A percentile compares a stretch with the other conserved stretches of the same genome.
phyloP scores from a whole-genome alignment of 2,329 filamentous ascomycete genomes.

The Cladosporium sp. region DNA sequence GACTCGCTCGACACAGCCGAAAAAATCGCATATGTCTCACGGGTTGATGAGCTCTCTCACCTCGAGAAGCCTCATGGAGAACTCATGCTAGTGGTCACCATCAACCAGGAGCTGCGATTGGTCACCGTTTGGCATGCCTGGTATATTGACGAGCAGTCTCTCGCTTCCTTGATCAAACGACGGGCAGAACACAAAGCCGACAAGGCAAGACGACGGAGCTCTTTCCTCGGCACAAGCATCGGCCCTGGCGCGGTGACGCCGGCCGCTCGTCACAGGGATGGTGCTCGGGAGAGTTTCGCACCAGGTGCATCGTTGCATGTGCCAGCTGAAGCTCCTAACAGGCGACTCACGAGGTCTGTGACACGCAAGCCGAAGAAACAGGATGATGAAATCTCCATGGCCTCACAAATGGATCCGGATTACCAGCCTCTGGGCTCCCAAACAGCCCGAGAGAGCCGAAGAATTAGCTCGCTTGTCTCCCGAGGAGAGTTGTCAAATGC shows the following conservation, averaged over 20 bases:
- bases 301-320: constrained; percentile 42
- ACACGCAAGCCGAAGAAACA: constrained; percentile 33
- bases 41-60: constrained; percentile 58
- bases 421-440: constrained; percentile 47
- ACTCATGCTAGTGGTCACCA: constrained; percentile 75
- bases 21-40: constrained; percentile 80
- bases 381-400: constrained; percentile 49
- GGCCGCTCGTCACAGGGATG: constrained; percentile 59
- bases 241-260: constrained; percentile 76
- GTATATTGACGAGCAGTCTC: constrained; percentile 69
- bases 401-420: constrained; percentile 52
- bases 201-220: constrained; percentile 63
- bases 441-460: constrained; percentile 61
- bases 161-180: constrained; percentile 44
- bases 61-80: constrained; percentile 44
- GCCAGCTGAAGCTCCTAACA: constrained; percentile 24
- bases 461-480: constrained; percentile 88
- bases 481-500: constrained; percentile 77
- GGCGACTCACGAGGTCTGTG: constrained; percentile 25
- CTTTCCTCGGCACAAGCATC: constrained; percentile 57
- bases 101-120: constrained; percentile 72
- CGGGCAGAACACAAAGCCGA: constrained; percentile 40
- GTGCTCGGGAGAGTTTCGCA: constrained; percentile 76
- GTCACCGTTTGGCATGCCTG: constrained; percentile 84
- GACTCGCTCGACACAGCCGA: constrained; percentile 73